Evolutionary conservation across 1,139 yeast genomes (phyloP).

Genomic region (Geotrichum klebahnii): DNA sequence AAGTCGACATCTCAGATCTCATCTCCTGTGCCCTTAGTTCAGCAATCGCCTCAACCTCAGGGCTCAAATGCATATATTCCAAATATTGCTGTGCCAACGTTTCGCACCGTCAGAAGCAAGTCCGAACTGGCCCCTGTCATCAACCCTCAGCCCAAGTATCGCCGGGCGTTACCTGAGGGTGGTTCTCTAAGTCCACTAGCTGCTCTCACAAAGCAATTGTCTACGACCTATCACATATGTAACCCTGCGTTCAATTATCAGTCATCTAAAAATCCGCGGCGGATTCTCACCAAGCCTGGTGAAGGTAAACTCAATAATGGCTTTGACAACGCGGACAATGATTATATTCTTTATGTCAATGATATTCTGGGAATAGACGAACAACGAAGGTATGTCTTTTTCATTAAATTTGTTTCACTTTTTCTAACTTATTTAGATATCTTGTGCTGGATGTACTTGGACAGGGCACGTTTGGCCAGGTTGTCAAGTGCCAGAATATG

Average conservation of each 20-base stretch:
- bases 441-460: constrained; percentile 88
- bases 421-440: constrained; percentile 40
- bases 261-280: constrained; percentile 78
- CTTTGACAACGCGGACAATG: constrained; percentile 80
- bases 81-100: constrained; percentile 39
- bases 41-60: constrained; percentile 6
- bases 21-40: constrained; percentile 2
- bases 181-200: constrained; percentile 80
- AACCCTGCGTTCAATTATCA: constrained; percentile 84
- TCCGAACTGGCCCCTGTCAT: constrained; percentile 60
- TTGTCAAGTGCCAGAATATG: constrained; percentile 92
- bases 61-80: constrained; percentile 84
- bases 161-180: constrained; percentile 76
- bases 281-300: constrained; percentile 89
- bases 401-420: too few relatives aligned
- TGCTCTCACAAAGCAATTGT: constrained; percentile 72
- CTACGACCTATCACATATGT: constrained; percentile 80
- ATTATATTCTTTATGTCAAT: constrained; percentile 88
- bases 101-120: constrained; percentile 44
- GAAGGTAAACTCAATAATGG: constrained; percentile 82
- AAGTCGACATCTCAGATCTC: constrained; percentile 23
- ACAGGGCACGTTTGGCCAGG: constrained; percentile 98
- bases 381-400: constrained; percentile 59
- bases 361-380: constrained; percentile 88
- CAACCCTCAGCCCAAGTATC: constrained; percentile 65